Base-by-base conservation (phyloP, 2,329 filamentous ascomycete genomes). In the Diaporthe citri region DNA sequence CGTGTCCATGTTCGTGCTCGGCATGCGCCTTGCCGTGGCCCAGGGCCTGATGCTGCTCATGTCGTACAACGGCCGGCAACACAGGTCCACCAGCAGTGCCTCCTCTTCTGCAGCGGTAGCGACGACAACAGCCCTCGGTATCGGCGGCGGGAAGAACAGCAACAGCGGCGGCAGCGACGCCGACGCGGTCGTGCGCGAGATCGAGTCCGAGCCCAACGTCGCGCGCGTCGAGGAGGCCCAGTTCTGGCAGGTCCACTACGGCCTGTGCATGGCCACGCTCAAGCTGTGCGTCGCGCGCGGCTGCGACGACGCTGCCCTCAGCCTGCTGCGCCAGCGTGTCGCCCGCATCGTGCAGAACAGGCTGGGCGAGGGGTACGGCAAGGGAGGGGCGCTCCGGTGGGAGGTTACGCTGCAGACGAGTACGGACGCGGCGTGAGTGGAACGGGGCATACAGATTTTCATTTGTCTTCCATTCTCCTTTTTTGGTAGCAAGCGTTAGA, bases 231-330 rank as follows among this genome's bases (percentile, higher is more conserved):
- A 98, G 74, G 96, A 98, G 80, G 96, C 96, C 2, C 93, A 95
- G 81, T 98, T 99, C 84, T 99, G 97, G 97, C 97, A 99, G 86
- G 97, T 98, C 20, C 97, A 99, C 84, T 98, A 98, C 82, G 96
- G 96, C 2, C 88, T 98, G 55, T 97, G 95, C 81, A 97, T 98
- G 93, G 97, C 97, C 12, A 98, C 97, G 82, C 83, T 99, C 78
- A 97, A 95, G 83, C 84, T 99, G 28, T 90, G 92, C 75, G 90
- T 98, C 36, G 82, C 86, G 6, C 87, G 85, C 77, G 93, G 92
- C 6, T 87, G 84, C 60, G 92, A 94, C 57, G 95, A 97, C 76
- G 90, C 93, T 20, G 90, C 92, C 8, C 86, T 97, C 75, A 88
- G 89, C 75, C 93, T 93, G 79, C 84, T 98, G 77, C 90, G 96